Evolutionary conservation across 257 asterid species (phyloP).

Genomic region (Osmanthus fragrans): DNA sequence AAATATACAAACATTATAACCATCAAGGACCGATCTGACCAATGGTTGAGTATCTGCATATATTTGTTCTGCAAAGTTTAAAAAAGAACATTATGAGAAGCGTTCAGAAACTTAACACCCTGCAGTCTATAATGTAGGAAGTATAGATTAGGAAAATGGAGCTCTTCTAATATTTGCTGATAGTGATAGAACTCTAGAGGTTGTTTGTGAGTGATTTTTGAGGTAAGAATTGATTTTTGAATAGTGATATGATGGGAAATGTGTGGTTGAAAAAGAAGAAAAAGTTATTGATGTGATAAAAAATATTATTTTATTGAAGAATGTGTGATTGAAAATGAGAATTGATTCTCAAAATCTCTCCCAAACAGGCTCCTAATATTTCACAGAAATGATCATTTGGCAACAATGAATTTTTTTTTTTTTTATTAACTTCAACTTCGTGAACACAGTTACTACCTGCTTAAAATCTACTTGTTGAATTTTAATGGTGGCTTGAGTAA

Average conservation of each 20-base stretch:
- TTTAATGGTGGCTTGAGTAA: not conserved
- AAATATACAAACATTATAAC: slow-evolving; percentile 83
- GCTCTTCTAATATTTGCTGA: not conserved
- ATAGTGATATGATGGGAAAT: no score
- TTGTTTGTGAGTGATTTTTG: no score
- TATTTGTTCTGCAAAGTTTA: slow-evolving; percentile 66
- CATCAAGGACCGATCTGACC: slow-evolving; percentile 86
- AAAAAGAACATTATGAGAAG: slow-evolving; percentile 20
- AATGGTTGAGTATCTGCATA: slow-evolving; percentile 73
- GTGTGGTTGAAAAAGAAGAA: no score
- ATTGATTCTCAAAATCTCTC: no score
- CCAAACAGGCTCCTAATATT: no score
- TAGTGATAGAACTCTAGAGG: not conserved
- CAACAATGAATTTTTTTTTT: slow-evolving; percentile 5
- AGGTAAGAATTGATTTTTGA: no score
- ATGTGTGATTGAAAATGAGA: no score
- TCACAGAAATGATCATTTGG: not conserved
- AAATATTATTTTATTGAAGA: no score
- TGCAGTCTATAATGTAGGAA: not conserved
- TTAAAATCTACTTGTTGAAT: not conserved
- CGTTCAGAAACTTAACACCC: slow-evolving; percentile 11
- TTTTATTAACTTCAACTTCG: not conserved
- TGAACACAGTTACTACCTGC: slow-evolving; percentile 3
- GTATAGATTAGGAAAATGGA: not conserved
- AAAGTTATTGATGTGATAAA: no score